These are phyloP conservation scores for Trypethelium eluteriae DNA, from an alignment of 495 filamentous ascomycete species.

Conservation along the genomic window DNA sequence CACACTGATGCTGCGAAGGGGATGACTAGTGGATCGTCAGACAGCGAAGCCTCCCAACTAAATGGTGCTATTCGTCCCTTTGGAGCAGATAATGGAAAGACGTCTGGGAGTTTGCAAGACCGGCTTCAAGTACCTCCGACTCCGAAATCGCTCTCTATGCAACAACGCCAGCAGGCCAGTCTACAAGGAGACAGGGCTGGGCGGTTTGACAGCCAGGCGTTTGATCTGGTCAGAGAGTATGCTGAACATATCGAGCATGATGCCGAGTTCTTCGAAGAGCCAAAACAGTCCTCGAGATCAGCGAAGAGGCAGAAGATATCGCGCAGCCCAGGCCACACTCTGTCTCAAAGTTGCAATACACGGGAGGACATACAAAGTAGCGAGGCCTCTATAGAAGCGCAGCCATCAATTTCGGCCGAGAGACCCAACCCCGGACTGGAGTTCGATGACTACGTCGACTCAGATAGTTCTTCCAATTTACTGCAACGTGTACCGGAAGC, in stretches of 20 bases:
- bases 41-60: neutral
- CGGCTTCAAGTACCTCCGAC: neutral
- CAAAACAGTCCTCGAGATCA: neutral
- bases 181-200: neutral
- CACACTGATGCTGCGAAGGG: neutral
- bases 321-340: neutral
- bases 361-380: too few relatives aligned
- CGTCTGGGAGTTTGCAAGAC: neutral
- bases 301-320: conserved; percentile 8
- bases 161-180: neutral
- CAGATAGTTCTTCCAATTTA: neutral
- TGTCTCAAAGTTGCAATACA: neutral
- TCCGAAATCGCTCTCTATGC: neutral
- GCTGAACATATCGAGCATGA: neutral
- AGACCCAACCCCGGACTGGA: neutral
- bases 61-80: neutral
- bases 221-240: neutral
- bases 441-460: neutral
- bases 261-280: neutral
- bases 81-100: neutral
- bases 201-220: neutral
- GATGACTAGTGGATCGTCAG: neutral
- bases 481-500: neutral
- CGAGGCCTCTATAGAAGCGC: neutral
- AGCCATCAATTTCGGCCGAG: neutral